Conservation (phyloP, 2,329 filamentous ascomycete species). For the Zymoseptoria tritici region DNA sequence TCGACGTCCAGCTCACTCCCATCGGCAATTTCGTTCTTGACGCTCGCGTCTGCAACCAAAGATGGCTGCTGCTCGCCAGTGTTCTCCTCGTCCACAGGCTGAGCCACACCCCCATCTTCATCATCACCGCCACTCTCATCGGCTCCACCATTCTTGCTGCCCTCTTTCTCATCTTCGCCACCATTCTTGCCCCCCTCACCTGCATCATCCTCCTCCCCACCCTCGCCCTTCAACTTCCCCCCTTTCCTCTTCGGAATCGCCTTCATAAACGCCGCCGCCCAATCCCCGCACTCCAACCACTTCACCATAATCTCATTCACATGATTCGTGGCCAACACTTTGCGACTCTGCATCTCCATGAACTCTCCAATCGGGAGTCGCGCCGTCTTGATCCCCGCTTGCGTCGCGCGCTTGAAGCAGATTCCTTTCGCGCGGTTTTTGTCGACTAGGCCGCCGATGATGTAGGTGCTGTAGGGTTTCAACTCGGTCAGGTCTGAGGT, state of each 20-base stretch:
- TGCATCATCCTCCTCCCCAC: constrained; percentile 10
- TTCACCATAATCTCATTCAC: constrained; percentile 93
- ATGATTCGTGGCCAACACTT: constrained; percentile 88
- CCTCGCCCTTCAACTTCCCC: constrained; percentile 50
- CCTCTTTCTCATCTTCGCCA: background rate
- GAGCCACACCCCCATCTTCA: background rate
- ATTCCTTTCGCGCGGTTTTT: constrained; percentile 94
- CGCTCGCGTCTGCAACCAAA: background rate
- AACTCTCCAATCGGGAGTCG: constrained; percentile 93
- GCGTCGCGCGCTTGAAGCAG: constrained; percentile 74
- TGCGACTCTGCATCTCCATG: constrained; percentile 79
- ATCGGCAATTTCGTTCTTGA: background rate
- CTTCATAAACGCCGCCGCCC: constrained; percentile 79
- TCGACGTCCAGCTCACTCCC: background rate
- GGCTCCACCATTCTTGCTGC: background rate
- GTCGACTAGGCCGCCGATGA: constrained; percentile 90
- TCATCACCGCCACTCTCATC: background rate
- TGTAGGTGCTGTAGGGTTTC: constrained; percentile 82
- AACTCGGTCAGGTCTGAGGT: constrained; percentile 73
- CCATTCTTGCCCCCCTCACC: background rate
- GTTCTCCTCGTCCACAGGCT: background rate
- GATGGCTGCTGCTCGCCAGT: background rate
- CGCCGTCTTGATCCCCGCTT: constrained; percentile 73
- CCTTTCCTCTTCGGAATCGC: constrained; percentile 91
- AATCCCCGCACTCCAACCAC: constrained; percentile 85